These are phyloP conservation scores for Trichoderma pleuroti DNA, from an alignment of 2,329 filamentous ascomycete genomes.

Conservation along the genomic window DNA sequence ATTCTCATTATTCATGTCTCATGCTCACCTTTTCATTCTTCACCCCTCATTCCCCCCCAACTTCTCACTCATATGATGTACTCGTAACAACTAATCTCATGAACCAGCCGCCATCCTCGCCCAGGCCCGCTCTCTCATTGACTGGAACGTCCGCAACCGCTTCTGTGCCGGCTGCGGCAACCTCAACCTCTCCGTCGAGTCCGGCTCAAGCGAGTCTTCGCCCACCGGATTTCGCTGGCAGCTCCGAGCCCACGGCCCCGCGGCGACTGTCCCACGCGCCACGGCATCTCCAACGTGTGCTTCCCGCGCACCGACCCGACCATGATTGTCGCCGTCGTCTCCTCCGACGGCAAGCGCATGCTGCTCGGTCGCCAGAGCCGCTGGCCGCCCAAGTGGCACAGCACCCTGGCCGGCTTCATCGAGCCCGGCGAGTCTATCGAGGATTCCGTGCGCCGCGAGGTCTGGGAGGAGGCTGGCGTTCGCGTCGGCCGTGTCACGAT, in stretches of 20 bases:
- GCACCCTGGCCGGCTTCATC: conserved; percentile 81
- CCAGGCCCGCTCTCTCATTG: conserved; percentile 79
- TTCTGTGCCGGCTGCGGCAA: conserved; percentile 90
- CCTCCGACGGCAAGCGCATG: conserved; percentile 69
- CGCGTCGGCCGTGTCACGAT: conserved; percentile 72
- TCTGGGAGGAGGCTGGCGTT: conserved; percentile 83
- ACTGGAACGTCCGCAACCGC: conserved; percentile 91
- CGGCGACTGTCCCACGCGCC: conserved; percentile 73
- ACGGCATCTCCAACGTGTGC: conserved; percentile 81
- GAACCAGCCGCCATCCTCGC: conserved; percentile 78
- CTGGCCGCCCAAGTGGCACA: conserved; percentile 84
- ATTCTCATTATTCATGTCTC: not conserved
- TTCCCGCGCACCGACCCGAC: conserved; percentile 93
- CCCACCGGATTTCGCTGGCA: conserved; percentile 61
- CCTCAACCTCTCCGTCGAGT: conserved; percentile 73
- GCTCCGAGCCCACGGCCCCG: conserved; percentile 51
- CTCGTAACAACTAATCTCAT: not conserved
- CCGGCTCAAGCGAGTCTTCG: conserved; percentile 77
- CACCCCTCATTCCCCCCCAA: not conserved
- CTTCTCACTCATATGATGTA: not conserved
- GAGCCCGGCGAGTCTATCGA: conserved; percentile 84
- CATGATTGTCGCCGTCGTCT: conserved; percentile 91
- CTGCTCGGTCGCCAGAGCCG: conserved; percentile 82
- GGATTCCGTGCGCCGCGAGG: conserved; percentile 77
- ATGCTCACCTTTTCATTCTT: not conserved